Percentiles rank a stretch among this genome's conserved stretches.
Conservation (phyloP, 1,284 basidiomycete genomes). For the Trametes pubescens region DNA sequence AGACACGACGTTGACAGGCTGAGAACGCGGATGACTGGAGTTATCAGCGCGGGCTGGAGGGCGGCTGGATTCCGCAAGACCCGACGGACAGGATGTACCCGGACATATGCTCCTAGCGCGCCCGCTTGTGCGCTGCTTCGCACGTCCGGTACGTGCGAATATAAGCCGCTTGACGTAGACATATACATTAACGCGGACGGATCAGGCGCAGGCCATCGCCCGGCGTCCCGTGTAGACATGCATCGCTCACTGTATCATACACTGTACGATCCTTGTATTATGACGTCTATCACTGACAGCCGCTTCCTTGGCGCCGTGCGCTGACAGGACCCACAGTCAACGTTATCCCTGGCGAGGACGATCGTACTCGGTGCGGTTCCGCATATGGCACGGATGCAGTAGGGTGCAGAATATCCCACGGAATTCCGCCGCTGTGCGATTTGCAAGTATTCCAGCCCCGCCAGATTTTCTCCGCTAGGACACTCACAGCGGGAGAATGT, state of each 20-base stretch:
- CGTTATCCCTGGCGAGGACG: no score
- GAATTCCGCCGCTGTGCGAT: no score
- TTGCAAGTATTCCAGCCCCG: no score
- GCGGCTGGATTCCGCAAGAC: conserved; percentile 77
- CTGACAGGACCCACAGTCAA: no score
- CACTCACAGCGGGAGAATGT: no score
- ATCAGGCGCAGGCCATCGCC: not conserved
- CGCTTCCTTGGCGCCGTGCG: not conserved
- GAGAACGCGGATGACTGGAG: conserved; percentile 82
- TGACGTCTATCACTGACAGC: not conserved
- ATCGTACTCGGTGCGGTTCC: not conserved
- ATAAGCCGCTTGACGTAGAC: not conserved
- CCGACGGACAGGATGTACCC: conserved; percentile 69
- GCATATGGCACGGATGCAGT: not conserved
- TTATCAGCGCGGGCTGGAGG: conserved; percentile 71
- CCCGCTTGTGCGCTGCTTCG: not conserved
- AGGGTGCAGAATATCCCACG: no score
- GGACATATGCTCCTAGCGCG: conserved; percentile 52
- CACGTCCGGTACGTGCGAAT: not conserved
- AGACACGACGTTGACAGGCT: conserved; percentile 44
- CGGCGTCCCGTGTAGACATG: not conserved
- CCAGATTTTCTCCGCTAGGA: no score
- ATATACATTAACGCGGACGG: not conserved
- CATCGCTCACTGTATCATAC: not conserved
- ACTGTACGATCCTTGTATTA: conserved; percentile 4